Percentiles rank a stretch among this genome's conserved stretches.
Evolutionary conservation across 208 protist species (phyloP).

Genomic region (Trypanosoma congolense): DNA sequence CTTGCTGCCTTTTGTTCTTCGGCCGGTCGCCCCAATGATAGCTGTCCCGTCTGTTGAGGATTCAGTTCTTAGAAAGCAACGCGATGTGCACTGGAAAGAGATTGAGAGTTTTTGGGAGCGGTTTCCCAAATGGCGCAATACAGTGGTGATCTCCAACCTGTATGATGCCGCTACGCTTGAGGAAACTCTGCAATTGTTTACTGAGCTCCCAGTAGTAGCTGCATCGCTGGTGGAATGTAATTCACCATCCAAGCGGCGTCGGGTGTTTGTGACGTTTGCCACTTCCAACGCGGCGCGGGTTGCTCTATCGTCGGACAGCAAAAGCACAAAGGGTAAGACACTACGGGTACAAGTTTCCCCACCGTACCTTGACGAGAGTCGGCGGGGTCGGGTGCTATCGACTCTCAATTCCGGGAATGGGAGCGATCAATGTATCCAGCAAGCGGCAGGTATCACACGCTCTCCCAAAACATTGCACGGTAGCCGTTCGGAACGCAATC

Average conservation of each 20-base stretch:
- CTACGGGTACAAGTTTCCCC: constrained; percentile 80
- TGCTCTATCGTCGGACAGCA: constrained; percentile 74
- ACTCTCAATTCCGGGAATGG: too few relatives aligned
- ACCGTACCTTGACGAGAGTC: constrained; percentile 57
- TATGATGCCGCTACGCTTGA: constrained; percentile 59
- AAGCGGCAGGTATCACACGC: too few relatives aligned
- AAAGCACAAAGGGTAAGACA: constrained; percentile 73
- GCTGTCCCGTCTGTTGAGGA: constrained; percentile 77
- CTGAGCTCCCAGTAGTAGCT: constrained; percentile 32
- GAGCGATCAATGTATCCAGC: too few relatives aligned
- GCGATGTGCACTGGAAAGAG: constrained; percentile 66
- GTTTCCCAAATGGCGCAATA: constrained; percentile 58
- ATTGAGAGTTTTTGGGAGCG: constrained; percentile 71
- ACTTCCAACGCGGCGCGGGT: constrained; percentile 34
- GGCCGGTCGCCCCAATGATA: constrained; percentile 61
- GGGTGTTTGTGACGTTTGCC: constrained; percentile 70
- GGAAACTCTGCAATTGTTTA: constrained; percentile 59
- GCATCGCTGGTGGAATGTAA: constrained; percentile 58
- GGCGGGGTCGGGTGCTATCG: constrained; percentile 50
- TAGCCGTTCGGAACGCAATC: too few relatives aligned
- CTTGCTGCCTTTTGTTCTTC: constrained; percentile 73
- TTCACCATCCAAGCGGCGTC: constrained; percentile 50
- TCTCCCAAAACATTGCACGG: too few relatives aligned
- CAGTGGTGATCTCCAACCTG: constrained; percentile 74
- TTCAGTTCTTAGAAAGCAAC: constrained; percentile 56